Percentiles rank a stretch among this genome's conserved stretches.
Evolutionary conservation across 306 rosid species (phyloP).

Genomic region (Phaseolus lunatus): DNA sequence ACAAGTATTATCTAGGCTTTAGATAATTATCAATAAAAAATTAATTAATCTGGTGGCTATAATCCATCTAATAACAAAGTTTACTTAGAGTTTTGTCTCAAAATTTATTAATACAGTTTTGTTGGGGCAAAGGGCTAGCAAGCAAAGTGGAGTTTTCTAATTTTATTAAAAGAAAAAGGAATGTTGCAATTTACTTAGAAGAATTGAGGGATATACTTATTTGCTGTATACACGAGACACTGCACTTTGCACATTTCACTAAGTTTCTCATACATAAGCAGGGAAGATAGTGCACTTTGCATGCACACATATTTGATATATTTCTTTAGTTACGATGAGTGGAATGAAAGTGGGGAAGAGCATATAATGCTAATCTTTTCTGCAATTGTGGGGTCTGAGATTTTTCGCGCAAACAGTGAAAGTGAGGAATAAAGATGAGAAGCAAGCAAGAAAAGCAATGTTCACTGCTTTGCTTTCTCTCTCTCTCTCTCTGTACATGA

Average conservation of each 20-base stretch:
- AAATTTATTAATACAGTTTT: no score
- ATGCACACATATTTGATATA: slow-evolving; percentile 16
- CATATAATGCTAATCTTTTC: slow-evolving; percentile 50
- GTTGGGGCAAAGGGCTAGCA: slow-evolving; percentile 20
- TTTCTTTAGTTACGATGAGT: slow-evolving; percentile 15
- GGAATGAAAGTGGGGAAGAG: slow-evolving; percentile 32
- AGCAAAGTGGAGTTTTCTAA: slow-evolving; percentile 17
- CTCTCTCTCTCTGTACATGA: slow-evolving; percentile 21
- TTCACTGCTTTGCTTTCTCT: slow-evolving; percentile 29
- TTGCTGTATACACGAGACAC: neutral
- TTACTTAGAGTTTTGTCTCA: no score
- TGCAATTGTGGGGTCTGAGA: slow-evolving; percentile 51
- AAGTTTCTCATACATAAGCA: neutral
- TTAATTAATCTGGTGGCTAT: no score
- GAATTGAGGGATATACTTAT: slow-evolving; percentile 11
- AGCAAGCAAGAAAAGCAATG: slow-evolving; percentile 48
- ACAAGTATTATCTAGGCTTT: no score
- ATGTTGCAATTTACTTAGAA: slow-evolving; percentile 18
- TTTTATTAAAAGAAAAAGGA: slow-evolving; percentile 26
- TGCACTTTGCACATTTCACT: slow-evolving; percentile 17
- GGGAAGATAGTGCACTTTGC: slow-evolving; percentile 31
- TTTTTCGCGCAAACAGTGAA: slow-evolving; percentile 51
- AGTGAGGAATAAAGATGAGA: slow-evolving; percentile 55
- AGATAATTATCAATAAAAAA: no score
- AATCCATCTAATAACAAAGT: no score